Conservation (phyloP, 805 yeast genomes). For the Metschnikowia shivogae region DNA sequence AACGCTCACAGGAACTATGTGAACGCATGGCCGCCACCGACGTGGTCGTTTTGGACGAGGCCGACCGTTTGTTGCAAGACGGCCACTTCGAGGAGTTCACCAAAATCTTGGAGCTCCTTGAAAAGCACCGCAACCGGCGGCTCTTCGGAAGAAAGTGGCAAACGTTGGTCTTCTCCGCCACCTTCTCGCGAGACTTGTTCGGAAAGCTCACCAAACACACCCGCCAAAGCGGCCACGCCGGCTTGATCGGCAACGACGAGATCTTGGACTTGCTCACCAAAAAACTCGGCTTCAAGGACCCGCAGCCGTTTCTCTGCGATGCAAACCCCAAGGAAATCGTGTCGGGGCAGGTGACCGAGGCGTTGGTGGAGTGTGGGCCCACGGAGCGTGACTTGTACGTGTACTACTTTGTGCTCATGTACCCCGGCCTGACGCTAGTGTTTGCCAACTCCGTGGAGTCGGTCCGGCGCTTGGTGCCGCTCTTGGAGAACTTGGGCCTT, state of each 20-base stretch:
- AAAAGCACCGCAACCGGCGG: conserved; percentile 43
- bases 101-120: conserved; percentile 64
- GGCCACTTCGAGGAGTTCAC: conserved; percentile 95
- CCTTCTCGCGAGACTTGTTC: conserved; percentile 80
- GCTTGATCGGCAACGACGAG: conserved; percentile 47
- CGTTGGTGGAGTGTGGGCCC: conserved; percentile 87
- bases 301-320: conserved; percentile 69
- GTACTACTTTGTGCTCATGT: conserved; percentile 80
- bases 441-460: conserved; percentile 96
- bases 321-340: conserved; percentile 83
- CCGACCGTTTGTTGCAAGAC: conserved; percentile 90
- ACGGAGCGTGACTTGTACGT: conserved; percentile 84
- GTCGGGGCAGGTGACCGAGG: conserved; percentile 72
- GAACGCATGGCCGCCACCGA: conserved; percentile 44
- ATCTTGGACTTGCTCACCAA: conserved; percentile 61
- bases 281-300: conserved; percentile 67
- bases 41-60: conserved; percentile 80
- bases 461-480: conserved; percentile 79
- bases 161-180: conserved; percentile 91
- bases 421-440: conserved; percentile 84
- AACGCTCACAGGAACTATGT: conserved; percentile 49
- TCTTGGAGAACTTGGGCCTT: conserved; percentile 63
- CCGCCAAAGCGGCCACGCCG: conserved; percentile 20
- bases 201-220: conserved; percentile 54
- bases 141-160: conserved; percentile 55